A percentile compares a stretch with the other conserved stretches of the same genome.
Evolutionary conservation across 331 rosid genomes (phyloP).

Genomic region (Erythrophleum ivorense): DNA sequence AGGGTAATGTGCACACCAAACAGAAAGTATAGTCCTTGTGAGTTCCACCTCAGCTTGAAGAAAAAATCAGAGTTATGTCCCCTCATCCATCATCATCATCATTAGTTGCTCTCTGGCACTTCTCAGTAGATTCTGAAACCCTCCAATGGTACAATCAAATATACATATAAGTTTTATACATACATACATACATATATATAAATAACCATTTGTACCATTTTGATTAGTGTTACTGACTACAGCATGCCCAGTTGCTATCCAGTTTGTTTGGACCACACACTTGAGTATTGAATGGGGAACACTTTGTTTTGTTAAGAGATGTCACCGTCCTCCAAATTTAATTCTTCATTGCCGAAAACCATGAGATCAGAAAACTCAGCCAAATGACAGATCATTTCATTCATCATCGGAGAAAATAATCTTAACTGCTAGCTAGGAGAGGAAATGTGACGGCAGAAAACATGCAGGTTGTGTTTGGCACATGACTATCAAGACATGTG

Average conservation of each 20-base stretch:
- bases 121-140: conserved; percentile 41
- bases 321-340: conserved; percentile 37
- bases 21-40: conserved; percentile 53
- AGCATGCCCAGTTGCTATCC: not conserved
- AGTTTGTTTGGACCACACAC: conserved; percentile 38
- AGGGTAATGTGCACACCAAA: conserved; percentile 41
- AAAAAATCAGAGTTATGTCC: conserved; percentile 20
- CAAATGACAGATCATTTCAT: not conserved
- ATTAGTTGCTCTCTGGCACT: conserved; percentile 23
- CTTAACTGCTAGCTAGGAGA: not conserved
- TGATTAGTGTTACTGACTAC: conserved; percentile 6
- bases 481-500: too few species aligned
- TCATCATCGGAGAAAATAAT: not conserved
- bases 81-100: not conserved
- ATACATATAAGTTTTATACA: not conserved
- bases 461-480: too few species aligned
- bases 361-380: conserved; percentile 3
- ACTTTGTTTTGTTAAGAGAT: conserved; percentile 19
- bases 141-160: conserved; percentile 24
- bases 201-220: not conserved
- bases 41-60: conserved; percentile 41
- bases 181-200: not conserved
- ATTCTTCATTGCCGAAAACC: conserved; percentile 21
- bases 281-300: conserved; percentile 32
- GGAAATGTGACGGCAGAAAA: not conserved